Evolutionary conservation across 108 stramenopile genomes (phyloP), one percentile per base, ranked within the genome.

Genomic region (Pseudonitzschia pungens): DNA sequence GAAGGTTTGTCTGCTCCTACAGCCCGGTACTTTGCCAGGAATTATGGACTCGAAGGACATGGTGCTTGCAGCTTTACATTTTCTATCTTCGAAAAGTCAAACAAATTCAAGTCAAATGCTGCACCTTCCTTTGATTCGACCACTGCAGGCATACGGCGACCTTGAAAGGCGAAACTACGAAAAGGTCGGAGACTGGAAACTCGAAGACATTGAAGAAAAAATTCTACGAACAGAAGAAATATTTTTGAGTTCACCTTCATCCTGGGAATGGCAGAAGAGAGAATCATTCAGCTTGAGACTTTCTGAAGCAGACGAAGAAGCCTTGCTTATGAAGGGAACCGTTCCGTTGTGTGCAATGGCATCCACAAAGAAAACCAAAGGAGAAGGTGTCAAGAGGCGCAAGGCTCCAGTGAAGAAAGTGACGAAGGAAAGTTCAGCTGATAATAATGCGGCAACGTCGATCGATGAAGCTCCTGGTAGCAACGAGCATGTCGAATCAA

Each of bases 41-140:
- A 63, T 70, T 2, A 78, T 89, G 83, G 91, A 92, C 78, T 84
- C 88, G 20, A 89, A 92, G 70, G 88, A 92, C 78, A 86, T 86
- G 73, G 80, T 86, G 22, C 64, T 87, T 77, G 81, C 87, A 4
- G 88, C 80, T 36, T 76, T 92, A 32, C 82, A 83, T 63, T 92
- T 92, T 62, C 59, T 92, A 40, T 84, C 85, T 29, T 67, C 71
- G n/a, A 55, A 44, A 2, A 69, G 18, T 40, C n/a, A 60, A 16
- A 58, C 69, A 14, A 70, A 72, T 31, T 77, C 77, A 43, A 29
- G 31, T 12, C 21, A 59, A 15, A 51, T 75, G 0, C 54, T 63
- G 31, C 27, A 45, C 3, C 70, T 79, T 9, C 78, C 81, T 27
- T 58, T 81, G 51, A 81, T 85, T 40, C 55, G 63, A 59, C 60